Evolutionary conservation across 148 eudicot genomes (phyloP).

Genomic region (Cornus suecica): DNA sequence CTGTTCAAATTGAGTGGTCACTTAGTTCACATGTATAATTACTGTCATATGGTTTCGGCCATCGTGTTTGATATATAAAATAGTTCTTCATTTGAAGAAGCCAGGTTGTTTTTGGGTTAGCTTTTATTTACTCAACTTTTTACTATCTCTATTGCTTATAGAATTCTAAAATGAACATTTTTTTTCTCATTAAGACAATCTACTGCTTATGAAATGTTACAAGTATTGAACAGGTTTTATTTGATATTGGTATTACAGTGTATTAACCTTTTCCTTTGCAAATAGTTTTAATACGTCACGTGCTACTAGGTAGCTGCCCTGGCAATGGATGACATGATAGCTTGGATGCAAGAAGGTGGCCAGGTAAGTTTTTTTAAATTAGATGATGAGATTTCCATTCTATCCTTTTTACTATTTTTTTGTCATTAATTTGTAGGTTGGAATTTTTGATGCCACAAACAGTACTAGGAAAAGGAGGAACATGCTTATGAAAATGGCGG

Average conservation of each 20-base stretch:
- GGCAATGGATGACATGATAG: constrained; percentile 99
- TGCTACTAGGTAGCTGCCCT: constrained; percentile 96
- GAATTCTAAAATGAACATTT: neutral
- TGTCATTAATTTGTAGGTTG: constrained; percentile 54
- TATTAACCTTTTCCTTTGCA: constrained; percentile 35
- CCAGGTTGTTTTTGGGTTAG: neutral
- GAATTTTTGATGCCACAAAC: constrained; percentile 97
- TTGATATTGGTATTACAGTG: constrained; percentile 1
- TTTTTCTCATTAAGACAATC: neutral
- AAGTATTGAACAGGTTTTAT: neutral
- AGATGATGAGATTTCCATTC: neutral
- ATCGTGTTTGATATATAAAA: neutral
- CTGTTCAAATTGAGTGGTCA: neutral
- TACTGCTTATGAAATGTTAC: neutral
- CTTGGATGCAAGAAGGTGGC: constrained; percentile 99
- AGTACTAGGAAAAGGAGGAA: constrained; percentile 81
- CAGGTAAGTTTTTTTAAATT: constrained; percentile 57
- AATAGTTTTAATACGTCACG: constrained; percentile 38
- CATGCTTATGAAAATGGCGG: constrained; percentile 97
- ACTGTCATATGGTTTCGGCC: neutral
- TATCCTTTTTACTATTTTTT: constrained; percentile 13
- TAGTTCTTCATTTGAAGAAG: neutral
- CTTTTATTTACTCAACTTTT: neutral
- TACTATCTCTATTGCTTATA: neutral
- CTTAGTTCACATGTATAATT: too few species aligned